phyloP scores from a whole-genome alignment of 2,329 filamentous ascomycete species.

The Ploettnerulaceae sp. region DNA sequence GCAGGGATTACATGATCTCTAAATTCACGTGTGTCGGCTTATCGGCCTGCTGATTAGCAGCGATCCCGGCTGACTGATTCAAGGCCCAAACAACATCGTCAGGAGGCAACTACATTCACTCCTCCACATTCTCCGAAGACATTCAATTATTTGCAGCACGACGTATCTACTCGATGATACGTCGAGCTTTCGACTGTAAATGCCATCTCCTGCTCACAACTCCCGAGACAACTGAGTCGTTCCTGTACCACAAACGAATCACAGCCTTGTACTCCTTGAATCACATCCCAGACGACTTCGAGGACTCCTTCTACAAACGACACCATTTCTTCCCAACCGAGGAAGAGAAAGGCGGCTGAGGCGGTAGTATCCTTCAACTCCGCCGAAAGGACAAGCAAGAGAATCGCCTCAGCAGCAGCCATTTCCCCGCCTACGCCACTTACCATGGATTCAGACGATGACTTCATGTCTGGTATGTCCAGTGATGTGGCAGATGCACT shows the following conservation, averaged over 20 bases:
- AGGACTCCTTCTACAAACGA: slow-evolving; percentile 24
- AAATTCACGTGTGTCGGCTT: no score
- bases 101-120: background rate
- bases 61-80: no score
- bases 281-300: slow-evolving; percentile 26
- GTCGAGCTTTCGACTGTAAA: background rate
- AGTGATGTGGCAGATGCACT: slow-evolving; percentile 71
- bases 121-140: background rate
- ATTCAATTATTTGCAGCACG: background rate
- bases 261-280: slow-evolving; percentile 31
- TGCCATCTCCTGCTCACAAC: background rate
- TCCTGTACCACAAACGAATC: slow-evolving; percentile 3
- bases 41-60: no score
- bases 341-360: slow-evolving; percentile 50
- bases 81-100: background rate
- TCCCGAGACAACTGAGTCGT: slow-evolving; percentile 11
- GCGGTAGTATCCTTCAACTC: slow-evolving; percentile 34
- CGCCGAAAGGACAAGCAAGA: slow-evolving; percentile 32
- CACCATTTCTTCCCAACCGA: slow-evolving; percentile 50
- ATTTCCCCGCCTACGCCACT: slow-evolving; percentile 51
- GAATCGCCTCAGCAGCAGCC: slow-evolving; percentile 37
- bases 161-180: background rate
- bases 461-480: slow-evolving; percentile 80
- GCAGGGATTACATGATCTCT: no score
- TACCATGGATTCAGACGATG: slow-evolving; percentile 92